Conservation (phyloP, 225 moss, liverwort and hornwort genomes). For the Bryoerythrophyllum caledonicum region DNA sequence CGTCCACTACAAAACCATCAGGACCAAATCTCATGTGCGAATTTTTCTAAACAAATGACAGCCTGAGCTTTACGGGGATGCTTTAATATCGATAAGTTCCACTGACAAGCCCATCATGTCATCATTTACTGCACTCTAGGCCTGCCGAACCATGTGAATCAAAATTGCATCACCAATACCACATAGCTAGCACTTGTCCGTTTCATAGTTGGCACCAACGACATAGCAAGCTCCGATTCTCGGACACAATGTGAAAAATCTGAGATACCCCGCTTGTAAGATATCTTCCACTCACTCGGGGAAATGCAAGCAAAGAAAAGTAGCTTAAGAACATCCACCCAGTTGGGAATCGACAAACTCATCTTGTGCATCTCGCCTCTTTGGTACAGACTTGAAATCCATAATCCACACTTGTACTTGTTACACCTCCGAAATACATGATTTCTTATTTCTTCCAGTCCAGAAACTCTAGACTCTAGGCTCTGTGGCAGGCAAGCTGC, state of each 20-base stretch:
- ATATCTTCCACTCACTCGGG: neutral
- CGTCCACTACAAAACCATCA: neutral
- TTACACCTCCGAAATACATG: neutral
- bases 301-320: neutral
- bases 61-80: neutral
- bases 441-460: neutral
- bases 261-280: neutral
- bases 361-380: neutral
- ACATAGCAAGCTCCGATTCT: neutral
- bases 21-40: neutral
- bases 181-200: neutral
- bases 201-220: neutral
- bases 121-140: neutral
- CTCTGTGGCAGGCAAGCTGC: neutral
- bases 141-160: neutral
- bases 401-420: neutral
- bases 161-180: neutral
- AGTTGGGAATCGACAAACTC: neutral
- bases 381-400: neutral
- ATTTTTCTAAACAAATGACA: neutral
- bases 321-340: neutral
- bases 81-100: neutral
- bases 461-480: neutral
- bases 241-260: neutral
- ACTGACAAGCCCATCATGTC: neutral